Base-by-base conservation (phyloP, 2,329 filamentous ascomycete genomes). In the Cordyceps tenuipes region DNA sequence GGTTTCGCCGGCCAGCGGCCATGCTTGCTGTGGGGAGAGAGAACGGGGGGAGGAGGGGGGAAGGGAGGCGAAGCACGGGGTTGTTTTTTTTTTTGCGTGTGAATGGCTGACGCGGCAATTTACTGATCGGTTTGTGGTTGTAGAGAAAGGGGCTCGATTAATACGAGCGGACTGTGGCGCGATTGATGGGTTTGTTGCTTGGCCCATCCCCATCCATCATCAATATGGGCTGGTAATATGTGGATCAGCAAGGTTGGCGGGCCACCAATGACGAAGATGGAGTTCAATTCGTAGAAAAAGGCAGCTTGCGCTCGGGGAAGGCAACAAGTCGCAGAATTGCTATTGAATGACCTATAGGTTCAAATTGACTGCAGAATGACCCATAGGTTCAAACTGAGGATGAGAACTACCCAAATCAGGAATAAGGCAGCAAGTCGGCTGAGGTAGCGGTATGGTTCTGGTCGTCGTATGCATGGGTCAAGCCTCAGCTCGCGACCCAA, bases 1-100 rank as follows among this genome's bases (percentile, higher is more conserved):
- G 74, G 62, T 82, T 81, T 19, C 63, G 66, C 46, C 29, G 21
- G 54, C 13, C 12, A 39, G 36, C 36, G 9, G 36, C 39, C 34
- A 58, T 48, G 47, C 31, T 17, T n/a, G 17, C 15, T 21, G 21
- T 15, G 8, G 21, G 44, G 6, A 10, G 19, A 23, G 39, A 23
- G n/a, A n/a, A n/a, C n/a, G n/a, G n/a, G n/a, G n/a, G n/a, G n/a
- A n/a, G n/a, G n/a, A n/a, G 44, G 19, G 44, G 6, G 44, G 34
- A 13, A 21, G 44, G 5, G 50, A 54, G 5, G 50, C 9, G 7
- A 17, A 31, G 49, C 17, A 51, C 21, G 13, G 21, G 10, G 23
- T 23, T 13, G 7, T 36, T 39, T n/a, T 9, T 51, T 39, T 23
- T 23, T 23, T 23, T 23, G 4, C 4, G n/a, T 44, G 21, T 44